phyloP scores from a whole-genome alignment of 805 yeast species.

The Maudiozyma barnettii region DNA sequence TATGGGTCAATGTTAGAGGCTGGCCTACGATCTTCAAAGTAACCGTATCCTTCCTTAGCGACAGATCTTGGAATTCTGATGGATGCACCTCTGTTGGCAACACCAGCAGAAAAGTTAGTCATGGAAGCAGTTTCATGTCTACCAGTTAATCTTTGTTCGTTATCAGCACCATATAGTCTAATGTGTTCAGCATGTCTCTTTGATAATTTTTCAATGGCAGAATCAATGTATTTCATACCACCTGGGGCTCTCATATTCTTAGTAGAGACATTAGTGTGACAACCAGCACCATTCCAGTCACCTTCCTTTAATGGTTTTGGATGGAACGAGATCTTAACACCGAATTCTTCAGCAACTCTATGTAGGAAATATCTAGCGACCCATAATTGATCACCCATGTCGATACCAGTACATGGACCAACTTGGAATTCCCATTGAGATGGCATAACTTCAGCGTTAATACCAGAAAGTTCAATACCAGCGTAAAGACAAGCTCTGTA shows the following conservation, averaged over 20 bases:
- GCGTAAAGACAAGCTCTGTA: conserved; percentile 95
- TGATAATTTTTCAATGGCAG: conserved; percentile 84
- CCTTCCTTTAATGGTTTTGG: conserved; percentile 93
- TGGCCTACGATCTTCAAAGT: conserved; percentile 99
- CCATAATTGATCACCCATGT: conserved; percentile 97
- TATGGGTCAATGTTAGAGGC: conserved; percentile 99
- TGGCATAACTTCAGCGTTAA: conserved; percentile 99
- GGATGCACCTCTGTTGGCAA: conserved; percentile 99
- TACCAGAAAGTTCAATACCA: conserved; percentile 87
- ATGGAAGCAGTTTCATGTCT: conserved; percentile 96
- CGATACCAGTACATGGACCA: conserved; percentile 93
- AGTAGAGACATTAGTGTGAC: conserved; percentile 98
- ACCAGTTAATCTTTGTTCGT: conserved; percentile 92
- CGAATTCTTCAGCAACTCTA: conserved; percentile 97
- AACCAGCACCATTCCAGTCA: conserved; percentile 99
- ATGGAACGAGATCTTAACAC: conserved; percentile 96
- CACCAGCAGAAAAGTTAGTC: conserved; percentile 88
- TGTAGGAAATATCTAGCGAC: conserved; percentile 85
- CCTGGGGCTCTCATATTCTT: conserved; percentile 85
- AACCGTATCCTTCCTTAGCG: conserved; percentile 95
- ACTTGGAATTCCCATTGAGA: conserved; percentile 99
- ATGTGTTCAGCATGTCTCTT: conserved; percentile 96
- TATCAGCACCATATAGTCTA: conserved; percentile 89
- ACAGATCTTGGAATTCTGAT: conserved; percentile 98
- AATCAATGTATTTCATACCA: conserved; percentile 91